phyloP scores from a whole-genome alignment of 352 stramenopile species.

The Phytophthora sansomeana region DNA sequence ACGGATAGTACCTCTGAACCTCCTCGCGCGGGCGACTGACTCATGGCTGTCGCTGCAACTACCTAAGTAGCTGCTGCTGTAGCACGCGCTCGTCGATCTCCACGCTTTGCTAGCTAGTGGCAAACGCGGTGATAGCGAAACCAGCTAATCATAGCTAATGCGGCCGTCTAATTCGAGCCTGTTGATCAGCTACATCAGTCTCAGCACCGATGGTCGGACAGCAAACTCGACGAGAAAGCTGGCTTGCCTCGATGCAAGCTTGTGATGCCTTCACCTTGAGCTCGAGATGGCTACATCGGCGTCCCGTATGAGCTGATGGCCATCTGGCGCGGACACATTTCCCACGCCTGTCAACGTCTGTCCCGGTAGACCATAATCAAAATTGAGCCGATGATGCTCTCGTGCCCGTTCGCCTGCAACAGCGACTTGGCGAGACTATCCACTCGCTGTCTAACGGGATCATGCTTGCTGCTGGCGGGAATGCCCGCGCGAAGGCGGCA shows the following conservation, averaged over 20 bases:
- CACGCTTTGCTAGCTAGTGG: neutral
- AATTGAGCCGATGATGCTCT: constrained; percentile 5
- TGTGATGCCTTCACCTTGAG: too few species aligned
- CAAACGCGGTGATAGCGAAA: neutral
- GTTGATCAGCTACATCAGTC: neutral
- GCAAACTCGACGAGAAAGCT: too few species aligned
- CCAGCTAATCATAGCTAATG: constrained; percentile 28
- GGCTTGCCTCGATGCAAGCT: too few species aligned
- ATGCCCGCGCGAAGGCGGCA: constrained; percentile 15
- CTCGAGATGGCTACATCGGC: neutral
- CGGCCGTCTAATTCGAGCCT: constrained; percentile 16
- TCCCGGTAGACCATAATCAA: constrained; percentile 7
- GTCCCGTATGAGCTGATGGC: constrained; percentile 30
- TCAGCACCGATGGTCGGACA: too few species aligned
- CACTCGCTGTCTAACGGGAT: constrained; percentile 29
- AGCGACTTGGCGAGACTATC: constrained; percentile 19
- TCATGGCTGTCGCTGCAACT: constrained; percentile 24
- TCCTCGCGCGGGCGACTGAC: constrained; percentile 26
- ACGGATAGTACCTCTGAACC: constrained; percentile 22
- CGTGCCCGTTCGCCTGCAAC: constrained; percentile 1
- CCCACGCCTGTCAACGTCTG: constrained; percentile 24
- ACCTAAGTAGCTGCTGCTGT: too few species aligned
- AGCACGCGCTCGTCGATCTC: neutral
- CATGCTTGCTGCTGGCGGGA: constrained; percentile 24
- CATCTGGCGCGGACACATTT: constrained; percentile 5